Conservation (phyloP, 1,284 basidiomycete species). For the Clitocybe nebularis region DNA sequence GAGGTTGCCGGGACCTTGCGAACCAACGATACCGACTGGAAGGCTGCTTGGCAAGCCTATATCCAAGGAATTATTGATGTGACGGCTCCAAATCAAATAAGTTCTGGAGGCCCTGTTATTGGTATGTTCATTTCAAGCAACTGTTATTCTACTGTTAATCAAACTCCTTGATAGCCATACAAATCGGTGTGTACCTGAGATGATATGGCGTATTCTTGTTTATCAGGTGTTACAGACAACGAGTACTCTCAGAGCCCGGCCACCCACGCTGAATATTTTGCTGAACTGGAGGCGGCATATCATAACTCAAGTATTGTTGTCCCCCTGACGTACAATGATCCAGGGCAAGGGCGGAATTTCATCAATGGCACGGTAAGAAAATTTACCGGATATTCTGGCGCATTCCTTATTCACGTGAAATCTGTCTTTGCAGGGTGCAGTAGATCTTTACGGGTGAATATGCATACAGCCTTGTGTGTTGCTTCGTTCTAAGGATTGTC, state of each 20-base stretch:
- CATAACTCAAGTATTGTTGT: slow-evolving; percentile 56
- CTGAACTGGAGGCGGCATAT: slow-evolving; percentile 56
- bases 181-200: slow-evolving; percentile 48
- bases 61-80: slow-evolving; percentile 58
- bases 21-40: slow-evolving; percentile 68
- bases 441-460: slow-evolving; percentile 44
- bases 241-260: slow-evolving; percentile 58
- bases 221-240: slow-evolving; percentile 50
- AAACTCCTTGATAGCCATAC: slow-evolving; percentile 43
- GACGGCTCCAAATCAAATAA: slow-evolving; percentile 64
- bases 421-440: slow-evolving; percentile 34
- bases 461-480: background rate
- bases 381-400: background rate
- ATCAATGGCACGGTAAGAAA: slow-evolving; percentile 61
- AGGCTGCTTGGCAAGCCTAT: slow-evolving; percentile 67
- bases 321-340: slow-evolving; percentile 73
- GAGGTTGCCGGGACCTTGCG: slow-evolving; percentile 64
- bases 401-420: slow-evolving; percentile 1
- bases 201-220: slow-evolving; percentile 4
- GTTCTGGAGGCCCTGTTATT: slow-evolving; percentile 69
- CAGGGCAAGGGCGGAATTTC: slow-evolving; percentile 55
- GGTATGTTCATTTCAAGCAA: slow-evolving; percentile 34
- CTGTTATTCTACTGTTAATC: background rate
- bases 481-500: background rate
- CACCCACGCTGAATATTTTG: slow-evolving; percentile 60